Conservation (phyloP, 2,329 filamentous ascomycete species). For the Chaetothyriales sp. region DNA sequence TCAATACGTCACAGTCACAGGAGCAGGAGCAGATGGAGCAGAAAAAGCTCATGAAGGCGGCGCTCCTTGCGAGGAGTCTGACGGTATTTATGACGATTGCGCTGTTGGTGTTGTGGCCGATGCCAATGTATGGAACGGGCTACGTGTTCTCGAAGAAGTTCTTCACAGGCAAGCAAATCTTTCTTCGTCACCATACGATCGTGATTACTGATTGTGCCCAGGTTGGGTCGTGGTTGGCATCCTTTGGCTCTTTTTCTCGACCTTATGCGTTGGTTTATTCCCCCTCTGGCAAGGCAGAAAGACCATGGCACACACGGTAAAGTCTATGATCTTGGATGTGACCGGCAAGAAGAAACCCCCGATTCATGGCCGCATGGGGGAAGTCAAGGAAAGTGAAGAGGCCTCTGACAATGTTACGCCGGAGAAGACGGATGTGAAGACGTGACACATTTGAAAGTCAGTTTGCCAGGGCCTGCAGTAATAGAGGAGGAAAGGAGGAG, state of each 20-base stretch:
- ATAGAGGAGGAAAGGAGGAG: background rate
- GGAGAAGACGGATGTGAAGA: constrained; percentile 29
- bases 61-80: constrained; percentile 40
- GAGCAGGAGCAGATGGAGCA: constrained; percentile 33
- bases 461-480: background rate
- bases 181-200: background rate
- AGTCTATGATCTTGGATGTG: constrained; percentile 49
- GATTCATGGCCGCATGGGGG: constrained; percentile 20
- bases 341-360: constrained; percentile 26
- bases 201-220: constrained; percentile 1
- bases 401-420: constrained; percentile 24
- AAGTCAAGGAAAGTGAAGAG: constrained; percentile 21
- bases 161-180: constrained; percentile 41
- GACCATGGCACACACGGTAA: constrained; percentile 50
- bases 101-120: constrained; percentile 74
- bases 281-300: constrained; percentile 66
- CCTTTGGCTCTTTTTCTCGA: constrained; percentile 63
- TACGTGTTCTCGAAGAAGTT: constrained; percentile 75
- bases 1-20: constrained; percentile 19
- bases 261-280: constrained; percentile 63
- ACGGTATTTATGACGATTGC: constrained; percentile 54
- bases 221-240: constrained; percentile 68
- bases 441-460: constrained; percentile 5
- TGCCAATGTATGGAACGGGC: constrained; percentile 72
- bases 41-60: constrained; percentile 40